phyloP scores from a whole-genome alignment of 306 rosid species.

The Rosa persica region DNA sequence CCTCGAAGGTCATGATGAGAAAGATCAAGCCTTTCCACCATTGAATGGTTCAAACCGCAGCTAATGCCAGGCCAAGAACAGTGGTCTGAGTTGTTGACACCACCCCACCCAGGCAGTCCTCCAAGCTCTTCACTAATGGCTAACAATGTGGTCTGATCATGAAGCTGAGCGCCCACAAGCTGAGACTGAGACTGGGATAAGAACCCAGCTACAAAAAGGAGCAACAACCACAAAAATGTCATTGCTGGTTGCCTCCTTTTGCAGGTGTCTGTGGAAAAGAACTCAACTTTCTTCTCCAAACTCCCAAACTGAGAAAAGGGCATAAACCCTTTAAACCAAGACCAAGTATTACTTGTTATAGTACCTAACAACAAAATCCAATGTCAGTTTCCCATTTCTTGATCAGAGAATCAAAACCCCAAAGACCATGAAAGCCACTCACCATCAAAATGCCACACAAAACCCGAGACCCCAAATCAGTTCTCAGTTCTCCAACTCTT shows the following conservation, averaged over 20 bases:
- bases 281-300: conserved; percentile 30
- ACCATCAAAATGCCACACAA: conserved; percentile 19
- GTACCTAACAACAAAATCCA: conserved; percentile 13
- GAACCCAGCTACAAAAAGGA: conserved; percentile 54
- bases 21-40: conserved; percentile 80
- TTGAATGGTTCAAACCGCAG: conserved; percentile 61
- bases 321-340: conserved; percentile 30
- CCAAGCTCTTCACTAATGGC: conserved; percentile 76
- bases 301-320: conserved; percentile 23
- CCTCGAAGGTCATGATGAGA: conserved; percentile 75
- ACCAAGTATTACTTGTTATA: conserved; percentile 10
- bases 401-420: conserved; percentile 16
- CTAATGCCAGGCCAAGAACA: conserved; percentile 84
- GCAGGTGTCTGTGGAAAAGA: conserved; percentile 17
- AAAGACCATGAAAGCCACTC: conserved; percentile 21
- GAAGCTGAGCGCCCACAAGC: conserved; percentile 53
- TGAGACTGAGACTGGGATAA: conserved; percentile 35
- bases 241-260: conserved; percentile 35
- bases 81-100: conserved; percentile 56
- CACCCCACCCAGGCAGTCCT: conserved; percentile 75
- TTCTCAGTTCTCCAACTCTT: conserved; percentile 15
- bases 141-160: conserved; percentile 54
- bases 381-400: conserved; percentile 6
- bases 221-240: conserved; percentile 45
- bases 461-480: conserved; percentile 28